phyloP scores from a whole-genome alignment of 495 filamentous ascomycete genomes.

The Neurospora sp. region DNA sequence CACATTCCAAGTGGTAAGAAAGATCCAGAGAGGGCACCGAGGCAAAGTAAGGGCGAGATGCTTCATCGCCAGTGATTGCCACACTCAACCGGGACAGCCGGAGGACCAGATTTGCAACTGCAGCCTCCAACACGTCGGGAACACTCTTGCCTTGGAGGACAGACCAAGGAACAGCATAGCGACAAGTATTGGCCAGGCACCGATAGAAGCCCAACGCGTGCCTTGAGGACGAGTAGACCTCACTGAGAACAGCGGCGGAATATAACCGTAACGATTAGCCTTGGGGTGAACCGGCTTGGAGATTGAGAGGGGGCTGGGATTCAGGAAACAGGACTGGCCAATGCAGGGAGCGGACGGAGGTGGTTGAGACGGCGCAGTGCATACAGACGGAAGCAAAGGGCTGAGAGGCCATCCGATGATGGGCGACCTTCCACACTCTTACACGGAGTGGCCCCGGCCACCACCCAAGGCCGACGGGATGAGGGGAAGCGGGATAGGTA shows the following conservation, averaged over 20 bases:
- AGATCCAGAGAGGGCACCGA: constrained; percentile 19
- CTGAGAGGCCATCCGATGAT: not conserved
- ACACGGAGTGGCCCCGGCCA: not conserved
- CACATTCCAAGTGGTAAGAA: constrained; percentile 18
- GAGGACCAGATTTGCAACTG: constrained; percentile 23
- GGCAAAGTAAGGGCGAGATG: constrained; percentile 19
- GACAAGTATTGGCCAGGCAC: constrained; percentile 24
- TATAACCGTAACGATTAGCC: not conserved
- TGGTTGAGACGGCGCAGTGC: not conserved
- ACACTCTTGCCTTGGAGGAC: not conserved
- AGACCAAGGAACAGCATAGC: constrained; percentile 14
- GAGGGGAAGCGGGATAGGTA: not conserved
- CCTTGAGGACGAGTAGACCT: constrained; percentile 20
- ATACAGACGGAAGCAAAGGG: not conserved
- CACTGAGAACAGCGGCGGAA: constrained; percentile 6
- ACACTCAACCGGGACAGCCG: constrained; percentile 21
- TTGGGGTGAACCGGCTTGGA: not conserved
- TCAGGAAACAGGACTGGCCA: not conserved
- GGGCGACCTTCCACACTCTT: not conserved
- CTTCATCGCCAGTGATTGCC: constrained; percentile 20
- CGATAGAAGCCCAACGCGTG: constrained; percentile 22
- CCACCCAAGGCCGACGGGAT: not conserved
- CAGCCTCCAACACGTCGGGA: constrained; percentile 10
- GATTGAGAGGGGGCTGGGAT: not conserved
- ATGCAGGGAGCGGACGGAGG: not conserved